Base-by-base conservation (phyloP, 1,139 yeast species). In the Spencermartinsiella ligniputridi region DNA sequence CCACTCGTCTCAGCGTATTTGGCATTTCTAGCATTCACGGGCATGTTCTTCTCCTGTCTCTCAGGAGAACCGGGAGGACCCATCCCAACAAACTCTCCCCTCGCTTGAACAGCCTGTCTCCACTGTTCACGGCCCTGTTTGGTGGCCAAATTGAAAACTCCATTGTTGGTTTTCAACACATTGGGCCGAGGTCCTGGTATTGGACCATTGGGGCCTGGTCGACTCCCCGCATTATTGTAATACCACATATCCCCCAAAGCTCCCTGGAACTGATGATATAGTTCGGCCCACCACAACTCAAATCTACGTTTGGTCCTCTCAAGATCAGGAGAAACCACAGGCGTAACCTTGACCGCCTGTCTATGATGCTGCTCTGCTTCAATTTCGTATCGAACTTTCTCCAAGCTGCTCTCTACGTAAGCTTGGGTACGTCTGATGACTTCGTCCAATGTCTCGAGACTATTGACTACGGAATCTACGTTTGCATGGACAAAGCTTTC, bases 111-210 rank as follows among this genome's bases (percentile, higher is more conserved):
- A 1, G 57, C 48, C 12, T 45, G 46, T 30, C 45, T 44, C 62
- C 62, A 58, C 19, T 48, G 45, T 33, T 55, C 54, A 0, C 58
- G 50, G 17, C 62, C 62, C 29, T 54, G 58, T 27, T 45, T 52
- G 3, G 63, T 58, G 32, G 57, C 49, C 38, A 60, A 45, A 40
- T 60, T 57, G 44, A 56, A 60, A 24, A 51, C 53, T 2, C 62
- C 62, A 39, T 53, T 49, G 24, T 69, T 70, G 18, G 63, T 58
- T 45, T 60, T 60, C 46, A 71, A 66, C 20, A 67, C 46, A 38
- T 40, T 27, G 15, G 8, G 32, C 15, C 32, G 32, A 6, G 32
- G 8, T 11, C 25, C 25, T 11, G 25, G 11, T n/a, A n/a, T n/a
- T n/a, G n/a, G n/a, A 11, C 25, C 25, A 22, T 22, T 22, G 6